These are phyloP conservation scores for Beverwykella pulmonaria DNA, from an alignment of 495 filamentous ascomycete genomes.

Conservation along the genomic window DNA sequence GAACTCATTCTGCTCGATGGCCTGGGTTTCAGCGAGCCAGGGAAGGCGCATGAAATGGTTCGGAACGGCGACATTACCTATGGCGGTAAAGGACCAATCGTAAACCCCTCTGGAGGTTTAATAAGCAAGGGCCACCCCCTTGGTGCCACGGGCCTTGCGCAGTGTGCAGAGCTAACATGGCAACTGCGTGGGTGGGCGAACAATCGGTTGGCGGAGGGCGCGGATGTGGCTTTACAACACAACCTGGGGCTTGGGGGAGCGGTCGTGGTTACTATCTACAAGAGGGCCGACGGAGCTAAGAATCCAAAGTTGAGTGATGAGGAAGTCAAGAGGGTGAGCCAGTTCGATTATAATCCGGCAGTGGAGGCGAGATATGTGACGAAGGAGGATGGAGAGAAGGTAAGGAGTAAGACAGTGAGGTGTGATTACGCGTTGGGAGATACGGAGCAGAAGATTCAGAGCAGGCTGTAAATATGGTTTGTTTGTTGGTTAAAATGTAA, in stretches of 20 bases:
- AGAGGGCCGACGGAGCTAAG: slow-evolving; percentile 72
- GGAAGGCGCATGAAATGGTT: slow-evolving; percentile 91
- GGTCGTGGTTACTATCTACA: slow-evolving; percentile 86
- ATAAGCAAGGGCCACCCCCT: slow-evolving; percentile 95
- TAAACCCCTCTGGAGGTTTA: slow-evolving; percentile 90
- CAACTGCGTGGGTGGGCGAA: slow-evolving; percentile 93
- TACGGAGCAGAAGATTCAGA: slow-evolving; percentile 66
- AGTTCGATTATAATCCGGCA: slow-evolving; percentile 87
- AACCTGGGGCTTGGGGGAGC: slow-evolving; percentile 91
- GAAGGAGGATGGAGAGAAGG: slow-evolving; percentile 66
- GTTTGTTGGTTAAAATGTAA: too few species aligned
- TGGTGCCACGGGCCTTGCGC: slow-evolving; percentile 86
- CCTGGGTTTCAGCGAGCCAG: slow-evolving; percentile 72
- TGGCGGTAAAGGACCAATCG: slow-evolving; percentile 72
- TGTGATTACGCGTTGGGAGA: slow-evolving; percentile 74
- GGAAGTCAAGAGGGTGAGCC: slow-evolving; percentile 61
- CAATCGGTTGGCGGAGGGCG: slow-evolving; percentile 70
- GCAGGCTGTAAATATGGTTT: slow-evolving; percentile 50
- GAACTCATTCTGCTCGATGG: slow-evolving; percentile 87
- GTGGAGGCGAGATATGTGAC: slow-evolving; percentile 84
- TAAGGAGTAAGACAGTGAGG: slow-evolving; percentile 66
- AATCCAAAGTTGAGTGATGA: slow-evolving; percentile 58
- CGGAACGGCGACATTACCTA: slow-evolving; percentile 86
- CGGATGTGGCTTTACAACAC: slow-evolving; percentile 78
- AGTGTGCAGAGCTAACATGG: slow-evolving; percentile 94